Evolutionary conservation across 352 stramenopile genomes (phyloP), one percentile per base, ranked within the genome.

Genomic region (Pythium grandisporangium): DNA sequence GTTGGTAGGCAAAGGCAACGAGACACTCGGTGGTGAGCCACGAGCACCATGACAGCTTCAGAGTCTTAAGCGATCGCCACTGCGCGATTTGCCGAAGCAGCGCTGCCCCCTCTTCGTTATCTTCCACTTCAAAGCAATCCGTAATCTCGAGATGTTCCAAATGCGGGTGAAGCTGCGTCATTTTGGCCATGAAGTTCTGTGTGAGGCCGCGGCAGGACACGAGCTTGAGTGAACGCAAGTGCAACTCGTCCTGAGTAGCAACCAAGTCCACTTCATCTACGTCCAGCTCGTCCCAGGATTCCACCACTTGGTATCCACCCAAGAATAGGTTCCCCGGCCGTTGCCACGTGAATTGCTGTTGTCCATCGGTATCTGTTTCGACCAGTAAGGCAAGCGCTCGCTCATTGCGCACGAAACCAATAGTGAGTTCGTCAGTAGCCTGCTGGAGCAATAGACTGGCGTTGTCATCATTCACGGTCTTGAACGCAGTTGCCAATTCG

Each of bases 41-140:
- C 48, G 68, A 76, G 57, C 75, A 89, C 75, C 75, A 89, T n/a
- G 75, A 83, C 29, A 89, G 71, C 27, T 71, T 67, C 37, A 89
- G 47, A 32, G 68, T 70, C 56, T 76, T 78, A 30, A 89, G 68
- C 11, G 52, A 48, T 16, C 70, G 68, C 45, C 61, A 84, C 29
- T 53, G 59, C 16, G 70, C 54, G 13, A 89, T 42, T 22, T 79
- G 55, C 33, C 61, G 53, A 14, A 89, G 45, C n/a, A 85, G 37
- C 22, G 56, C 58, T 10, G 56, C 55, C 32, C 67, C 66, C 21
- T 69, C 53, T 23, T 65, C 59, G 20, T 58, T 55, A 33, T 65
- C 55, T 19, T 55, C 51, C 35, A 59, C 51, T 20, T 89, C 75
- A 21, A 89, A 89, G 45, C 70, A 84, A 50, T 89, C 72, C 4